These are phyloP conservation scores for Kockiozyma suomiensis DNA, from an alignment of 805 yeast species.

Conservation along the genomic window DNA sequence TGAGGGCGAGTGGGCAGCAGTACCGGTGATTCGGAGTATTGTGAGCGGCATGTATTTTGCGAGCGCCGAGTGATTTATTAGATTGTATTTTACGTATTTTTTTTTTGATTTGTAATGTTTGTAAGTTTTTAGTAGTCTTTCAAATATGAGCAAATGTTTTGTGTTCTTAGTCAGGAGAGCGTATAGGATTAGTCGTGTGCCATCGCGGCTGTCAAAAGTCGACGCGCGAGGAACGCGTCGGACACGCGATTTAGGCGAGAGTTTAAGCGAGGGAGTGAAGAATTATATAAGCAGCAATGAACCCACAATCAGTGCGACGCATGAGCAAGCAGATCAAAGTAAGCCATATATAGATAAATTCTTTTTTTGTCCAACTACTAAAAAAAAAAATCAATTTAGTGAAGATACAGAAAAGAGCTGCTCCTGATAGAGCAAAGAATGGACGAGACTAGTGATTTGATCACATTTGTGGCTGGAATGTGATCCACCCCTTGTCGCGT, in stretches of 20 bases:
- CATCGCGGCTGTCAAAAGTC: not conserved
- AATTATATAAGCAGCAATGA: too few species aligned
- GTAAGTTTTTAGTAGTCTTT: too few species aligned
- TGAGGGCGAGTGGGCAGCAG: slow-evolving; percentile 25
- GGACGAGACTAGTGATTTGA: not conserved
- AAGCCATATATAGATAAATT: too few species aligned
- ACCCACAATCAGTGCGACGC: not conserved
- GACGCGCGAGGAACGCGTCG: not conserved
- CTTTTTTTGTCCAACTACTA: too few species aligned
- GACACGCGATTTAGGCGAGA: not conserved
- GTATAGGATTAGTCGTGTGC: not conserved
- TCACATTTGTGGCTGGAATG: slow-evolving; percentile 8
- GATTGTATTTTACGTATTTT: not conserved
- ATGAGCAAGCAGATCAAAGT: too few species aligned
- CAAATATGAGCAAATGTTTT: too few species aligned
- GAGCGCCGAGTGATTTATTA: slow-evolving; percentile 5
- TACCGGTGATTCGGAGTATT: slow-evolving; percentile 27
- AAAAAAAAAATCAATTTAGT: not conserved
- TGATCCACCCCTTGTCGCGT: slow-evolving; percentile 7
- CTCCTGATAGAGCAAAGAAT: too few species aligned
- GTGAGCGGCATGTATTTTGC: slow-evolving; percentile 33
- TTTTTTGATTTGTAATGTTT: not conserved
- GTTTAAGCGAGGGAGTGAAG: not conserved
- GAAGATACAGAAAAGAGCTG: too few species aligned
- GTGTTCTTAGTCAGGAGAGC: not conserved